A percentile compares a stretch with the other conserved stretches of the same genome.
Conservation (phyloP, 176 grass and related monocot genomes). For the Secale cereale region DNA sequence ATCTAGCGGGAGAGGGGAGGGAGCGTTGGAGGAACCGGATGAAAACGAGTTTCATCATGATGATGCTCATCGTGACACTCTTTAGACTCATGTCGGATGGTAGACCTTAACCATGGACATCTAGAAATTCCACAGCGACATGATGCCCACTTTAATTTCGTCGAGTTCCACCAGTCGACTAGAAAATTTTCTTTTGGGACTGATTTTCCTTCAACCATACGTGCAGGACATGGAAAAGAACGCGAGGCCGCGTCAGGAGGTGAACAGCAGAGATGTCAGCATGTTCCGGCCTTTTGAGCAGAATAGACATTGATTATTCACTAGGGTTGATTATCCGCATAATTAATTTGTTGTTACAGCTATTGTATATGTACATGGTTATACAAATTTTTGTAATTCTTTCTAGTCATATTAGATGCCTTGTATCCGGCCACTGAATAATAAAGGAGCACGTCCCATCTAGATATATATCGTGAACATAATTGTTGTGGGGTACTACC, state of each 20-base stretch:
- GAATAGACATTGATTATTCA: neutral
- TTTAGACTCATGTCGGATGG: no score
- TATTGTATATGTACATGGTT: neutral
- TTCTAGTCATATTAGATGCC: neutral
- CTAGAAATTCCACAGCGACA: no score
- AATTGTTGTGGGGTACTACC: neutral
- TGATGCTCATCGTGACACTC: no score
- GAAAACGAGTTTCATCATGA: no score
- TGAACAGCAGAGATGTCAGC: constrained; percentile 40
- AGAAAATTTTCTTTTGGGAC: no score
- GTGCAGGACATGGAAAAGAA: constrained; percentile 52
- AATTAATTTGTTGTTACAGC: neutral
- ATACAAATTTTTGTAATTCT: neutral
- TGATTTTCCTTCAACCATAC: neutral
- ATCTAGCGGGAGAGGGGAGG: no score
- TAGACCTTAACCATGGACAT: no score
- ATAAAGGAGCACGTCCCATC: neutral
- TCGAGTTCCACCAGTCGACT: neutral
- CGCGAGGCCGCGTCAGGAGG: constrained; percentile 56
- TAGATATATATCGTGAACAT: neutral
- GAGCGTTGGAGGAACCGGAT: no score
- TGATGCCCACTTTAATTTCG: neutral
- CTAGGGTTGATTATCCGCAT: neutral
- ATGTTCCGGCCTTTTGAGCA: constrained; percentile 30
- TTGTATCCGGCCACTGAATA: neutral